Conservation (phyloP, 2,329 filamentous ascomycete genomes). For the Pyricularia sp. region DNA sequence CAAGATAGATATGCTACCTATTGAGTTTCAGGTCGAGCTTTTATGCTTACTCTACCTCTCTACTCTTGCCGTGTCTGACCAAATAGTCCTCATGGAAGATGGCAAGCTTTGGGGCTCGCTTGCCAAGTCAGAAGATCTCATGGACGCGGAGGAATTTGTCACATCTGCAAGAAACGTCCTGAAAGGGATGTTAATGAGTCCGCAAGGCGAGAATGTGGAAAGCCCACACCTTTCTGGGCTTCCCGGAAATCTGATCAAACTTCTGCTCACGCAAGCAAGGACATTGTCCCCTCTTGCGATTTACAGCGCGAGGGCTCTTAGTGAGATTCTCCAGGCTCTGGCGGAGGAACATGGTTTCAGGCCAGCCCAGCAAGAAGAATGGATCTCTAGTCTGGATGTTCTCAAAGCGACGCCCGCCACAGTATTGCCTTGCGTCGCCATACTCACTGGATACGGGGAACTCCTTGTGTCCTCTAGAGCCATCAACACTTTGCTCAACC, state of each 20-base stretch:
- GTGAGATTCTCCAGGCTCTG: constrained; percentile 33
- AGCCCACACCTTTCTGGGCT: not conserved
- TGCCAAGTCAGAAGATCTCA: constrained; percentile 19
- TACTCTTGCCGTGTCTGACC: constrained; percentile 38
- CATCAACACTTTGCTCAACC: constrained; percentile 42
- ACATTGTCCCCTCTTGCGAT: constrained; percentile 29
- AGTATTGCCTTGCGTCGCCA: constrained; percentile 33
- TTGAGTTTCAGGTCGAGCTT: constrained; percentile 32
- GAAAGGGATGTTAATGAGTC: constrained; percentile 17
- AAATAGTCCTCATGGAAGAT: constrained; percentile 30
- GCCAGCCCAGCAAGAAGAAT: constrained; percentile 28
- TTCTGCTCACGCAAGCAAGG: constrained; percentile 29
- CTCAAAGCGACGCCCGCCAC: constrained; percentile 34
- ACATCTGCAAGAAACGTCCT: constrained; percentile 26
- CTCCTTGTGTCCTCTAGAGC: constrained; percentile 32
- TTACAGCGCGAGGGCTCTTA: constrained; percentile 40
- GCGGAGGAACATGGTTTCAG: constrained; percentile 33
- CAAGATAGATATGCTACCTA: constrained; percentile 24
- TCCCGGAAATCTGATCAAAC: constrained; percentile 30
- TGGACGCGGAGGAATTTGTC: constrained; percentile 30
- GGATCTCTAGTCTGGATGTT: constrained; percentile 29
- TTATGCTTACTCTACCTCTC: constrained; percentile 38
- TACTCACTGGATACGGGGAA: constrained; percentile 40
- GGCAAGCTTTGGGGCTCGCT: constrained; percentile 34
- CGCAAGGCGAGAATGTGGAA: constrained; percentile 9